Percentiles rank a stretch among this genome's conserved stretches.
These are phyloP conservation scores for Rhododendron henanense DNA, from an alignment of 148 eudicot species.

Conservation along the genomic window DNA sequence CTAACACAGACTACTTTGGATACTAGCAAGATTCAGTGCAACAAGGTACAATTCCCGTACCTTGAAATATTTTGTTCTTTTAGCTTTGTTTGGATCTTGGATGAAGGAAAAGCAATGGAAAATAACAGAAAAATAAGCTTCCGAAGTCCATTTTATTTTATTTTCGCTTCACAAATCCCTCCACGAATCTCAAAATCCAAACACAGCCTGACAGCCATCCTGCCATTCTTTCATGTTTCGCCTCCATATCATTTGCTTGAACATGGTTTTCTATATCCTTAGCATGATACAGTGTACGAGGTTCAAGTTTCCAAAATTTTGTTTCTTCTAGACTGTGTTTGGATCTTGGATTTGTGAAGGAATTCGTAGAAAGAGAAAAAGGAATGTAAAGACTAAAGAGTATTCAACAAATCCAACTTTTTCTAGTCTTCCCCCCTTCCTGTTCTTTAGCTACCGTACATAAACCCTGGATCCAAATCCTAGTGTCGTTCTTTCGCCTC, in stretches of 20 bases:
- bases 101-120: not conserved
- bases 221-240: not conserved
- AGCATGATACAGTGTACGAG: too few species aligned
- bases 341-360: not conserved
- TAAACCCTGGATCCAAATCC: not conserved
- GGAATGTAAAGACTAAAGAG: not conserved
- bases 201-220: not conserved
- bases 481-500: not conserved
- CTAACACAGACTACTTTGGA: constrained; percentile 75
- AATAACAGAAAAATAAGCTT: not conserved
- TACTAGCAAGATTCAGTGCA: constrained; percentile 69
- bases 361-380: not conserved
- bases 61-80: not conserved
- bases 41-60: constrained; percentile 42
- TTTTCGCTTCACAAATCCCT: not conserved
- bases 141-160: not conserved
- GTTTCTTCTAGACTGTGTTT: too few species aligned
- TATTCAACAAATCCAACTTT: too few species aligned
- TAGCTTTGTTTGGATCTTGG: not conserved
- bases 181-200: not conserved
- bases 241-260: not conserved
- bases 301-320: too few species aligned
- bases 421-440: not conserved
- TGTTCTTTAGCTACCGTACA: not conserved
- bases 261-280: not conserved